A percentile compares a stretch with the other conserved stretches of the same genome.
phyloP scores from a whole-genome alignment of 139 green algal genomes.

The Nannochloris sp. region DNA sequence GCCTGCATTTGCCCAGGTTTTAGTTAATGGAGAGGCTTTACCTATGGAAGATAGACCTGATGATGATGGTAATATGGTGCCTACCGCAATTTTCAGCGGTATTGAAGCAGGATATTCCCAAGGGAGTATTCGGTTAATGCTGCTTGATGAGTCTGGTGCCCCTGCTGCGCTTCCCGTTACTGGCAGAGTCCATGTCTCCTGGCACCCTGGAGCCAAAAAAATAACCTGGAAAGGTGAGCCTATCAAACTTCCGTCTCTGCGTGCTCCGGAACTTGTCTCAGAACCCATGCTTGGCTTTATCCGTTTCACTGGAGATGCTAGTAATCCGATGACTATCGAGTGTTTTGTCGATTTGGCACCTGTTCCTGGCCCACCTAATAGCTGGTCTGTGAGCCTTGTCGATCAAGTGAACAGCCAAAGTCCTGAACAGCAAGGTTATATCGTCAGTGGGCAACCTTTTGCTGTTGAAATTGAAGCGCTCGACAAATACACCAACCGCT shows the following conservation, averaged over 20 bases:
- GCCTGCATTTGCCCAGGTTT: neutral
- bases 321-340: slow-evolving; percentile 29
- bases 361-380: slow-evolving; percentile 22
- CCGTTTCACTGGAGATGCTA: slow-evolving; percentile 22
- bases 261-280: slow-evolving; percentile 1
- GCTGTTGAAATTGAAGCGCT: slow-evolving; percentile 45
- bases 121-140: slow-evolving; percentile 34
- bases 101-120: slow-evolving; percentile 34
- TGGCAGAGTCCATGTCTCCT: slow-evolving; percentile 51
- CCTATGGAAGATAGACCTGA: neutral
- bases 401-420: slow-evolving; percentile 24
- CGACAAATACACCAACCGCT: slow-evolving; percentile 51
- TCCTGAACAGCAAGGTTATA: slow-evolving; percentile 17
- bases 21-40: neutral
- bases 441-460: slow-evolving; percentile 44
- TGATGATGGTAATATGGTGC: neutral
- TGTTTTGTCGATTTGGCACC: slow-evolving; percentile 18
- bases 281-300: slow-evolving; percentile 22
- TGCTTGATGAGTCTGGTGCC: slow-evolving; percentile 40
- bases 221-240: slow-evolving; percentile 15
- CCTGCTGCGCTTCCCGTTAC: slow-evolving; percentile 9
- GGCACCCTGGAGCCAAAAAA: slow-evolving; percentile 43
- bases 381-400: slow-evolving; percentile 39
- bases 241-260: slow-evolving; percentile 20
- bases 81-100: slow-evolving; percentile 14